These are phyloP conservation scores for Suillus luteus DNA, from an alignment of 768 basidiomycete genomes.

Conservation along the genomic window DNA sequence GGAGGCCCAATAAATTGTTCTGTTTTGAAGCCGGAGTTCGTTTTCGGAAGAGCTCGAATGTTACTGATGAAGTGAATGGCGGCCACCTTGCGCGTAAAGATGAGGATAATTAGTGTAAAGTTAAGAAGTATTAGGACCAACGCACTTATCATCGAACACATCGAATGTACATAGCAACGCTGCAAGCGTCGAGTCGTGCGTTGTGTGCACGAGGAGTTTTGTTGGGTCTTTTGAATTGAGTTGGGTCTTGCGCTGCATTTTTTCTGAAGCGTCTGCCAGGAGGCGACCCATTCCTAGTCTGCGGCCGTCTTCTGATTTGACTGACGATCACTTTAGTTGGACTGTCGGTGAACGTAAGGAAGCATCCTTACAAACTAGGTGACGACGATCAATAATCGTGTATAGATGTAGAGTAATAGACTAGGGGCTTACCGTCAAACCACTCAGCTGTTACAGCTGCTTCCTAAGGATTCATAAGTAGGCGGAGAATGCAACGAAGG, in stretches of 20 bases:
- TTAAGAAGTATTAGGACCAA: conserved; percentile 6
- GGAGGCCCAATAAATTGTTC: conserved; percentile 35
- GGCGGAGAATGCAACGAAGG: neutral
- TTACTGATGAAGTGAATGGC: conserved; percentile 71
- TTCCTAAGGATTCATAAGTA: conserved; percentile 45
- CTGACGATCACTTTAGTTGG: conserved; percentile 37
- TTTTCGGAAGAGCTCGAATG: conserved; percentile 71
- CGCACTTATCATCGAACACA: conserved; percentile 69
- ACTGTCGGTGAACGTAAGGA: neutral
- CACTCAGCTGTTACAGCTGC: conserved; percentile 75
- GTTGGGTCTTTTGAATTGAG: conserved; percentile 48
- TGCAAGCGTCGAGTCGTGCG: conserved; percentile 74
- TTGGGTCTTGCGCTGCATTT: conserved; percentile 61
- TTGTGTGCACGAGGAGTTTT: conserved; percentile 68
- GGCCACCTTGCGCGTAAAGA: conserved; percentile 55
- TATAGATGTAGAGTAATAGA: neutral
- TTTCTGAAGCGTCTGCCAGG: conserved; percentile 60
- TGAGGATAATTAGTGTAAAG: neutral
- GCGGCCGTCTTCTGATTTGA: conserved; percentile 73
- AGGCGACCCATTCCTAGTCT: conserved; percentile 78
- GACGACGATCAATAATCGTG: conserved; percentile 13
- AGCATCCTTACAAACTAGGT: conserved; percentile 26
- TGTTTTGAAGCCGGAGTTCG: conserved; percentile 13
- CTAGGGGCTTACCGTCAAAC: conserved; percentile 56
- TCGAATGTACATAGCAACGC: conserved; percentile 65